phyloP scores from a whole-genome alignment of 495 filamentous ascomycete genomes.

The Penicillium odoratum region DNA sequence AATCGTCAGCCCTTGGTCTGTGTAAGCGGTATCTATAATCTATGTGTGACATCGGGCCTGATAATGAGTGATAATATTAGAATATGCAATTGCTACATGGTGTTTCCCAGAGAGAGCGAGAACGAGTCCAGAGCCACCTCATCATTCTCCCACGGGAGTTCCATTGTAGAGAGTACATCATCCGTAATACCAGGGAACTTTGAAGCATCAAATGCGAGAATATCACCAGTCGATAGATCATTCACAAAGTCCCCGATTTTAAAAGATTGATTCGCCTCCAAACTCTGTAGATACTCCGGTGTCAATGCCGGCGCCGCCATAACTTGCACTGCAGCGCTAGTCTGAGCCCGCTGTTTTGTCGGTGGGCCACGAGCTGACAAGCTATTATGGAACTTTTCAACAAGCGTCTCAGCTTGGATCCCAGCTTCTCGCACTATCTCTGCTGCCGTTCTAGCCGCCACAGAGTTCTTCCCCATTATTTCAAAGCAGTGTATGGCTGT shows the following conservation, averaged over 20 bases:
- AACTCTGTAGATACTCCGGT: conserved; percentile 9
- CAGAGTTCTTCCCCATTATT: conserved; percentile 6
- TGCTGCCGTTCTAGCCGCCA: neutral
- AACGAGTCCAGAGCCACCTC: neutral
- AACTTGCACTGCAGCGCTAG: conserved; percentile 6
- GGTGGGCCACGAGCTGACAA: conserved; percentile 4
- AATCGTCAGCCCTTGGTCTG: no score
- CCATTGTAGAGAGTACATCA: neutral
- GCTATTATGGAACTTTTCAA: conserved; percentile 7
- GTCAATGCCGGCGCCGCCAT: conserved; percentile 10
- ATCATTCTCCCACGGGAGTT: neutral
- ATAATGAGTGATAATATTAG: neutral
- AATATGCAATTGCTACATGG: neutral
- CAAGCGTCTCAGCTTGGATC: conserved; percentile 10
- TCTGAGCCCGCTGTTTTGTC: neutral
- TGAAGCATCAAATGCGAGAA: neutral
- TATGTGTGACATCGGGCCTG: neutral
- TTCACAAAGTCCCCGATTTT: conserved; percentile 5
- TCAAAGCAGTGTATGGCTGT: conserved; percentile 39
- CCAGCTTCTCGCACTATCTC: conserved; percentile 3
- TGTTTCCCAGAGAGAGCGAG: neutral
- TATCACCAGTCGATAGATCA: neutral
- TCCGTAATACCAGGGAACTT: neutral
- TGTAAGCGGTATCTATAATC: neutral
- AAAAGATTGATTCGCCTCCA: neutral